Percentiles rank a stretch among this genome's conserved stretches.
Conservation (phyloP, 805 yeast genomes). For the Yarrowia porcina region DNA sequence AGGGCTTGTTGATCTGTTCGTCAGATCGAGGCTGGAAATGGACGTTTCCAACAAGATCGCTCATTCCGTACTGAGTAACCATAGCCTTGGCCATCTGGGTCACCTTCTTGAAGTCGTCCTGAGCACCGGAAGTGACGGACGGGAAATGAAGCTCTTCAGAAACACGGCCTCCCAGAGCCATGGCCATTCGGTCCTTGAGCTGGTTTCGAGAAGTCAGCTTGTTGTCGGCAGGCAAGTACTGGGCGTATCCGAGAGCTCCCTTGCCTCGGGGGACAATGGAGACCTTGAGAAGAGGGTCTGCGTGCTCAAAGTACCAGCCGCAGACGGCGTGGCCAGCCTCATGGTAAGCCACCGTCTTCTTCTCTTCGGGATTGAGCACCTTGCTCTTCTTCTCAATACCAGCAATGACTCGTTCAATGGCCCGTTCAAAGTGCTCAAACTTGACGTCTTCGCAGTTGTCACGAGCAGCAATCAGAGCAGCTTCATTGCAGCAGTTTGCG, state of each 20-base stretch:
- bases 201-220: conserved; percentile 74
- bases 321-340: conserved; percentile 97
- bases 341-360: conserved; percentile 84
- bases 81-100: conserved; percentile 84
- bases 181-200: conserved; percentile 79
- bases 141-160: conserved; percentile 85
- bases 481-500: conserved; percentile 92
- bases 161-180: conserved; percentile 91
- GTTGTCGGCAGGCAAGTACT: conserved; percentile 86
- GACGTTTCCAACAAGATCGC: conserved; percentile 69
- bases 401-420: conserved; percentile 90
- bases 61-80: conserved; percentile 88
- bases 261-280: conserved; percentile 92
- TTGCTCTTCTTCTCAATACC: conserved; percentile 87
- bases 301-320: conserved; percentile 86
- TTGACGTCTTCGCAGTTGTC: conserved; percentile 59
- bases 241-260: conserved; percentile 96
- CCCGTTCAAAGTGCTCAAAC: conserved; percentile 78
- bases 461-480: conserved; percentile 90
- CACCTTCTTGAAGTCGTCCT: conserved; percentile 88
- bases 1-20: conserved; percentile 58
- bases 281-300: conserved; percentile 90
- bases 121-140: conserved; percentile 87
- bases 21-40: conserved; percentile 45
- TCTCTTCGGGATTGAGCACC: conserved; percentile 74